Conservation (phyloP, 495 filamentous ascomycete species). For the Acidomyces sp. region DNA sequence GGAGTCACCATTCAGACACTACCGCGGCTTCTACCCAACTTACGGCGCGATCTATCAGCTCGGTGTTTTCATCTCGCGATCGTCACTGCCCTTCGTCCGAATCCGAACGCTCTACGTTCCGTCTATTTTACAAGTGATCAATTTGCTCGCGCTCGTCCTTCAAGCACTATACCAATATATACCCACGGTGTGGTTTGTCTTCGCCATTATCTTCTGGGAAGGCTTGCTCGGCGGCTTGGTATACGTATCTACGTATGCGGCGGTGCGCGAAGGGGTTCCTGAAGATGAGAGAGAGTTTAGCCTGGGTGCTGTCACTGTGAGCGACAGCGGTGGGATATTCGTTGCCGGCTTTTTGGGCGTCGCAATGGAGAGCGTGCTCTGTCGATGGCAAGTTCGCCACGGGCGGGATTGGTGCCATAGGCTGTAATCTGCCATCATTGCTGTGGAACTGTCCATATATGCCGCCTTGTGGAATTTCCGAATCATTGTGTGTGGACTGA, state of each 20-base stretch:
- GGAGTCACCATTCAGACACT: conserved; percentile 61
- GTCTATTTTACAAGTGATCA: conserved; percentile 68
- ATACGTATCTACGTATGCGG: conserved; percentile 91
- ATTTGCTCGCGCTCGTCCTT: conserved; percentile 57
- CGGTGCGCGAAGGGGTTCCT: conserved; percentile 69
- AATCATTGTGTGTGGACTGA: too few species aligned
- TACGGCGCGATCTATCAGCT: conserved; percentile 87
- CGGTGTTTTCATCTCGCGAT: conserved; percentile 87
- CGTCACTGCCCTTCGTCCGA: conserved; percentile 73
- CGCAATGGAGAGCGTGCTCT: conserved; percentile 71
- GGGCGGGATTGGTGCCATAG: conserved; percentile 65
- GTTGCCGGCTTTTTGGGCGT: conserved; percentile 77
- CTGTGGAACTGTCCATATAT: too few species aligned
- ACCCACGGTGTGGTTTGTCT: conserved; percentile 70
- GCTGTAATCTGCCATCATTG: conserved; percentile 7
- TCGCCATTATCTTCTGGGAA: conserved; percentile 85
- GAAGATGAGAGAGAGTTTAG: conserved; percentile 77
- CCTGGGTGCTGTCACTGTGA: conserved; percentile 77
- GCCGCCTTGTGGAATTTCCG: too few species aligned
- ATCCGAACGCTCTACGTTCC: conserved; percentile 70
- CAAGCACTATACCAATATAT: conserved; percentile 70
- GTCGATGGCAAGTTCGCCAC: conserved; percentile 62
- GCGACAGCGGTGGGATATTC: conserved; percentile 83
- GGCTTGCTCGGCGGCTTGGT: conserved; percentile 80
- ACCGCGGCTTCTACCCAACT: conserved; percentile 82